Evolutionary conservation across 139 green algal genomes (phyloP), one percentile per base, ranked within the genome.

Genomic region (Chlamydomonas sp.): DNA sequence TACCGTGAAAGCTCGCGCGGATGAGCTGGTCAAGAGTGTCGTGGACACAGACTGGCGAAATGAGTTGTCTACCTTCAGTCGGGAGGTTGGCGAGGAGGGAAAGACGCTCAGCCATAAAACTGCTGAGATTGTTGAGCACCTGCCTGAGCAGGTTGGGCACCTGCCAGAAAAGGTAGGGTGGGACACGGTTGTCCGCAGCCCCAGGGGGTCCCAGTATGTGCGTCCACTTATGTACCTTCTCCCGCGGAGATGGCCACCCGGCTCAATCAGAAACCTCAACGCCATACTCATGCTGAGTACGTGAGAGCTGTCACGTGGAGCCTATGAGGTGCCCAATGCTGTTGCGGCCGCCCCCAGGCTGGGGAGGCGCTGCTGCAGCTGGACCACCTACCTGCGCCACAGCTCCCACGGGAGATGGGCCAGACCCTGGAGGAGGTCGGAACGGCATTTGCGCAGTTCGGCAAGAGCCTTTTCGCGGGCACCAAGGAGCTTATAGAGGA

Each of bases 401-500:
- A 60, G 2, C 60, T 80, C 31, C 78, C 66, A 14, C 67, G 75
- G 63, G 81, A 80, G 58, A 78, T 87, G 60, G 88, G 63, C 9
- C 74, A 83, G 5, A 82, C 80, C 1, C 67, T 92, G 64, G 63
- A 85, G 57, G 67, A 86, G 3, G 89, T 94, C 12, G 86, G 93
- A 49, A 62, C 63, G 0, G 91, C 90, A 0, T 78, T 95, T 31
- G 72, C 79, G 2, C 16, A 79, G 20, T 90, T 96, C 62, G 91
- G 93, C 12, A 84, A 93, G 79, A 90, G 80, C 31, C 82, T 94
- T 1, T 79, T 95, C 9, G 63, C 76, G 71, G 93, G 94, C 85
- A 97, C 94, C 2, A 88, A 91, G 49, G 94, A 98, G 83, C 75
- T 97, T 0, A 91, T 97, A 68, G 94, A 96, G 14, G 91, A 96